Percentiles rank a stretch among this genome's conserved stretches.
phyloP scores from a whole-genome alignment of 306 rosid species.

The Malus fusca region DNA sequence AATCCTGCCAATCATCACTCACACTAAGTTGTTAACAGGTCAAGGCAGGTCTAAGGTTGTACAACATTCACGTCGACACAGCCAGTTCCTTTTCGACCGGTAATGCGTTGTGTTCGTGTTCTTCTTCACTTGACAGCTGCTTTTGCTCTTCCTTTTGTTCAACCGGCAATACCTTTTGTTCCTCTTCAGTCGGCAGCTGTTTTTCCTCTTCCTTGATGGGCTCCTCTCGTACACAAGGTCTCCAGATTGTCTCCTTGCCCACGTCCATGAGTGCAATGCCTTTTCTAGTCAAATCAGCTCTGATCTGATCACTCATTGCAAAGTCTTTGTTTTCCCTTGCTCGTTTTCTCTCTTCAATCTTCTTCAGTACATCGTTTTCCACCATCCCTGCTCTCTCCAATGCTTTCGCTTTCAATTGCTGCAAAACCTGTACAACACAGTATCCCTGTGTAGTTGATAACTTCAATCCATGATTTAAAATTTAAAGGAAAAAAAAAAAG shows the following conservation, averaged over 20 bases:
- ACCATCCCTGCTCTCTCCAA: constrained; percentile 62
- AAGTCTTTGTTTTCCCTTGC: constrained; percentile 80
- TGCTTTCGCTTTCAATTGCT: constrained; percentile 70
- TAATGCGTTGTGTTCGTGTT: constrained; percentile 12
- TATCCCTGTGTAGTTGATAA: neutral
- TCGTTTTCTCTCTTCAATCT: constrained; percentile 60
- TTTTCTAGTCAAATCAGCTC: constrained; percentile 55
- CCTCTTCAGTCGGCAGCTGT: neutral
- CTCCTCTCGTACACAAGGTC: constrained; percentile 55
- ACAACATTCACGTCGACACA: constrained; percentile 11
- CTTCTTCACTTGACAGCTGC: neutral
- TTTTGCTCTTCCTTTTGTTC: constrained; percentile 17
- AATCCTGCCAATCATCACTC: neutral
- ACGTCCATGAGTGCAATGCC: constrained; percentile 92
- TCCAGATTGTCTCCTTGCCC: constrained; percentile 72
- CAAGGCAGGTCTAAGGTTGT: neutral
- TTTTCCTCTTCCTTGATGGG: constrained; percentile 21
- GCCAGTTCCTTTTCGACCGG: constrained; percentile 16
- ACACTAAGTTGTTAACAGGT: neutral
- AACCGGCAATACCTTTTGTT: constrained; percentile 7
- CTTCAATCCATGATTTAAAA: constrained; percentile 1
- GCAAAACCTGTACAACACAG: constrained; percentile 51
- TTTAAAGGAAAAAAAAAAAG: neutral
- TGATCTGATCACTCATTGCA: constrained; percentile 59
- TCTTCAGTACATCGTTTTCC: constrained; percentile 57